phyloP scores from a whole-genome alignment of 306 rosid genomes.

The Trifolium subterraneum region DNA sequence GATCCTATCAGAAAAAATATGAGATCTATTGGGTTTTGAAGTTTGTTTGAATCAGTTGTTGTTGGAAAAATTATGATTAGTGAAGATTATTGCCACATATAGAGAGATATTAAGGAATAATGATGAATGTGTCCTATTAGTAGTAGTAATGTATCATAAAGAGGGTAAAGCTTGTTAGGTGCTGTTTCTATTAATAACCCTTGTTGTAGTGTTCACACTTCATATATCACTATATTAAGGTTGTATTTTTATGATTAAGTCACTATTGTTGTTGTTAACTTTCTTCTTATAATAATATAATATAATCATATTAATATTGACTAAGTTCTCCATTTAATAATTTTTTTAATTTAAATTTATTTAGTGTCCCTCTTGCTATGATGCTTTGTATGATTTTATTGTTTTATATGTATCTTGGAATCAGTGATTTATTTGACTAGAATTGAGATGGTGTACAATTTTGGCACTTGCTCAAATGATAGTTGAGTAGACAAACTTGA shows the following conservation, averaged over 20 bases:
- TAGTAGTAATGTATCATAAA: conserved; percentile 21
- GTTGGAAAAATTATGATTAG: neutral
- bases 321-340: neutral
- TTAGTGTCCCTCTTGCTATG: neutral
- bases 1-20: neutral
- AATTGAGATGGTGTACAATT: conserved; percentile 20
- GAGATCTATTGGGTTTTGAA: conserved; percentile 16
- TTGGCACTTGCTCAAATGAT: conserved; percentile 42
- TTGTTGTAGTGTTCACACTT: conserved; percentile 18
- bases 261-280: conserved; percentile 3
- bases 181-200: conserved; percentile 46
- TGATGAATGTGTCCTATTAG: conserved; percentile 17
- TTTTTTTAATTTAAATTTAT: neutral
- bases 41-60: neutral
- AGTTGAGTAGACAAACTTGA: conserved; percentile 34
- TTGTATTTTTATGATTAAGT: conserved; percentile 4
- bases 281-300: neutral
- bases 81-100: neutral
- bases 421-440: conserved; percentile 37
- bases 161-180: conserved; percentile 33
- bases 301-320: conserved; percentile 12
- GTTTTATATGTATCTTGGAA: neutral
- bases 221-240: conserved; percentile 18
- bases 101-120: conserved; percentile 43
- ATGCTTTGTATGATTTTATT: neutral